Base-by-base conservation (phyloP, 345 rosid species). In the Citrus inodora region DNA sequence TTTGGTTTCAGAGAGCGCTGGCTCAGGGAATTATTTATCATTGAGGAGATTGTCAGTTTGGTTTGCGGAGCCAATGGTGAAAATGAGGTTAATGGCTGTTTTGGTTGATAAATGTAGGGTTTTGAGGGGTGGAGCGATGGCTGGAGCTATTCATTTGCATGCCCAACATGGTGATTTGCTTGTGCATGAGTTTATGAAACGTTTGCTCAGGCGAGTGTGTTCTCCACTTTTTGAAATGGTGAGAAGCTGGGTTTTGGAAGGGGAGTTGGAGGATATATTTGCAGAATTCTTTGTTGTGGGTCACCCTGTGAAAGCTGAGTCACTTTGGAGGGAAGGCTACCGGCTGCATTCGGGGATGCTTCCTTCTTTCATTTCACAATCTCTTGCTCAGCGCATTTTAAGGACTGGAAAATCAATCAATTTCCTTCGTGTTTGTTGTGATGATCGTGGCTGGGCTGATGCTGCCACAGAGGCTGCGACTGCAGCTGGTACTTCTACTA, bases 241-340 rank as follows among this genome's bases (percentile, higher is more conserved):
- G 71, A 92, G 98, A 90, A 92, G 95, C 76, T 96, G 99, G 99
- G 99, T 96, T 82, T 84, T 96, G 83, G 99, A 96, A 86, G 99
- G 99, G 38, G 98, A 96, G 86, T 75, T 96, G 86, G 99, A 96
- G 78, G 99, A 96, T 82, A 90, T 90, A 73, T 96, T 89, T 71
- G 87, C 98, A 1, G 98, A 96, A 75, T 93, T 96, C 85, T 96
- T 96, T 86, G 75, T 96, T 7, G 94, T 94, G 55, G 90, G 95
- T 73, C 98, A 96, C 82, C 91, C 94, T 10, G 99, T 92, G 77
- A 96, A 96, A 87, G 98, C 92, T 9, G 98, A 94, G 78, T 90
- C 89, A 28, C 98, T 96, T 76, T 96, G 99, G 99, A 94, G 98
- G 85, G 98, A 94, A 86, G 98, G 99, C 72, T 96, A 96, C 77